Evolutionary conservation across 352 stramenopile genomes (phyloP).

Genomic region (Peronospora farinosa): DNA sequence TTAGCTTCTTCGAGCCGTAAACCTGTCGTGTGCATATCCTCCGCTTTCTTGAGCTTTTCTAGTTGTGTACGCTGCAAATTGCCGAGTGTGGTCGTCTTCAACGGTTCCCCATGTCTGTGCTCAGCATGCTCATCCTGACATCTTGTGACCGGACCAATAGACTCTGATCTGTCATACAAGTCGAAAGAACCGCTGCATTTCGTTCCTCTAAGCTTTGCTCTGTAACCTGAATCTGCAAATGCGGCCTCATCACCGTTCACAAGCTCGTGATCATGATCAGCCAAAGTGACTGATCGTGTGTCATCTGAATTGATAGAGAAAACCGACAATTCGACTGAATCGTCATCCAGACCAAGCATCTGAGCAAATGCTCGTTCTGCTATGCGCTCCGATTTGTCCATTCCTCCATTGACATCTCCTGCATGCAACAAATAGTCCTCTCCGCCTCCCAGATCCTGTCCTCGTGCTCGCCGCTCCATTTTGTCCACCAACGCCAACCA

Average conservation of each 20-base stretch:
- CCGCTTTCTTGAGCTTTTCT: slow-evolving; percentile 6
- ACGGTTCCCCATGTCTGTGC: not conserved
- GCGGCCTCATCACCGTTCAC: slow-evolving; percentile 2
- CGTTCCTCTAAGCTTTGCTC: slow-evolving; percentile 5
- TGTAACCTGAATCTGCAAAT: slow-evolving; percentile 1
- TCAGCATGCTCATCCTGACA: slow-evolving; percentile 2
- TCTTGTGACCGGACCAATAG: not conserved
- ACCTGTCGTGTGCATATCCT: not conserved
- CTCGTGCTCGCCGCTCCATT: slow-evolving; percentile 25
- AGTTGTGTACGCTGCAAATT: slow-evolving; percentile 4
- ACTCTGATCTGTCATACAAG: slow-evolving; percentile 4
- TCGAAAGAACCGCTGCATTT: slow-evolving; percentile 2
- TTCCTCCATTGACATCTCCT: slow-evolving; percentile 1
- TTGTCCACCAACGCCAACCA: slow-evolving; percentile 53
- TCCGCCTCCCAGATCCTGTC: slow-evolving; percentile 9
- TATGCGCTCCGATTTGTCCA: slow-evolving; percentile 14
- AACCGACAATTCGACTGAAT: slow-evolving; percentile 29
- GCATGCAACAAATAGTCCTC: slow-evolving; percentile 7
- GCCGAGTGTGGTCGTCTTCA: slow-evolving; percentile 4
- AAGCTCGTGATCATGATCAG: slow-evolving; percentile 7
- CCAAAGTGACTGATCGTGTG: slow-evolving; percentile 9
- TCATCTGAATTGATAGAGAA: slow-evolving; percentile 38
- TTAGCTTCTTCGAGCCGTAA: not conserved
- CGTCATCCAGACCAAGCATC: slow-evolving; percentile 39
- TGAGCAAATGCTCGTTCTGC: slow-evolving; percentile 32